A percentile compares a stretch with the other conserved stretches of the same genome.
These are phyloP conservation scores for Stemphylium beticola DNA, from an alignment of 2,329 filamentous ascomycete species.

Conservation along the genomic window DNA sequence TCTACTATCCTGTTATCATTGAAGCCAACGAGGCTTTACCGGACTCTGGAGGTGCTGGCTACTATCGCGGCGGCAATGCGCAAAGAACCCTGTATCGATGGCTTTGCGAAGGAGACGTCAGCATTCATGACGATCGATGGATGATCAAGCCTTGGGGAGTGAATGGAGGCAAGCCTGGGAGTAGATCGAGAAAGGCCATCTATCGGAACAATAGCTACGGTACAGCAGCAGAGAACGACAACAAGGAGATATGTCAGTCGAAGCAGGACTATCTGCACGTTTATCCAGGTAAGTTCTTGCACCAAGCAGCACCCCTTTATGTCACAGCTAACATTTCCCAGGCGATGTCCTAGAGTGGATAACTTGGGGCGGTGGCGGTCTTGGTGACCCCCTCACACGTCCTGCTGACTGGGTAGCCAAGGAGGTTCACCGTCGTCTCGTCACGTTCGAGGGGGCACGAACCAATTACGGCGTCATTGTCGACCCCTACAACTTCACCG, in stretches of 20 bases:
- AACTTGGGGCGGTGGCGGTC: constrained; percentile 58
- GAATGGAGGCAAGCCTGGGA: constrained; percentile 55
- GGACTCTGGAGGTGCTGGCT: constrained; percentile 57
- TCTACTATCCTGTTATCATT: constrained; percentile 57
- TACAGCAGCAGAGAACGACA: constrained; percentile 41
- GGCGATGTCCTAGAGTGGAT: constrained; percentile 59
- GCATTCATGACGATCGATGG: constrained; percentile 58
- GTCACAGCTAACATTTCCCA: constrained; percentile 6
- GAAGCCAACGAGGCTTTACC: constrained; percentile 57
- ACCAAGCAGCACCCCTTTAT: not conserved
- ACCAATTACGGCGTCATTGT: constrained; percentile 57
- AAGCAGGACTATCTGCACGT: constrained; percentile 59
- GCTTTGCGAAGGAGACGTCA: constrained; percentile 54
- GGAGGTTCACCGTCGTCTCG: constrained; percentile 55
- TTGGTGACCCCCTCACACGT: constrained; percentile 55
- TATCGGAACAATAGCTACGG: constrained; percentile 51
- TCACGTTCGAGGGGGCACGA: constrained; percentile 52
- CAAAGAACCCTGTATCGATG: constrained; percentile 58
- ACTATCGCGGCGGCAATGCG: constrained; percentile 57
- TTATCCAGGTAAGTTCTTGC: constrained; percentile 38
- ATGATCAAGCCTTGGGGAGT: constrained; percentile 59
- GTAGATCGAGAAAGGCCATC: constrained; percentile 52
- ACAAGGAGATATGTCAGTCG: constrained; percentile 49
- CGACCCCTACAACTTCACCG: constrained; percentile 41
- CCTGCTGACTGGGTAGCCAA: constrained; percentile 53